Evolutionary conservation across 2,329 filamentous ascomycete species (phyloP), one percentile per base, ranked within the genome.

Genomic region (Sporothrix humicola): DNA sequence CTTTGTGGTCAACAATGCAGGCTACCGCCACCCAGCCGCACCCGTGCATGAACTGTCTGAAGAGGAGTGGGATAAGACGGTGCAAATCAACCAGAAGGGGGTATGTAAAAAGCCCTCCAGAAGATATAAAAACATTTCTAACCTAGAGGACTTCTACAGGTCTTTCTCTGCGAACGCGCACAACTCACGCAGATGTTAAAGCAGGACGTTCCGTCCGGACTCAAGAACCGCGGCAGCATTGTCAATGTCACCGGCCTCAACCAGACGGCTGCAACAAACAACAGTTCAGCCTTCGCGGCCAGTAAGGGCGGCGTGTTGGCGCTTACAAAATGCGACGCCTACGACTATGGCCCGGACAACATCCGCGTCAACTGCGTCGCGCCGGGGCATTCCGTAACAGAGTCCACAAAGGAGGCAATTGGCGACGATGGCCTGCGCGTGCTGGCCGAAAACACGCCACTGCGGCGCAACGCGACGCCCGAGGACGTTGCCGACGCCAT

Each of bases 251-350:
- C 37, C 31, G 44, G 59, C 59, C 31, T 65, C 4, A 44, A 37
- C 37, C 59, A 65, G 59, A 65, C 59, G 8, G 31, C 31, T 0
- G 9, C 31, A 8, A 65, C 17, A 37, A 44, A 65, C 10, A 85
- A 77, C 5, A 78, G 79, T 42, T 83, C 79, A 56, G 80, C 81
- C 0, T 84, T 81, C 1, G 78, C 75, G 10, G 81, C 81, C 12
- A 84, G 74, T 0, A 79, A 78, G 0, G 82, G 81, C 42, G 87
- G 76, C 0, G 83, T 78, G 73, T 86, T 65, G 3, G 59, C 7
- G 6, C 10, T 46, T 20, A 20, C 15, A 13, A 65, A 65, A 15
- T 44, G 37, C 59, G 59, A 65, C 44, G 59, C 59, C 31, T 44
- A 44, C 31, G 59, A 65, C 31, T 65, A 65, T 37, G 59, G 59